phyloP scores from a whole-genome alignment of 179 eudicot species.

The Corrigiola litoralis region DNA sequence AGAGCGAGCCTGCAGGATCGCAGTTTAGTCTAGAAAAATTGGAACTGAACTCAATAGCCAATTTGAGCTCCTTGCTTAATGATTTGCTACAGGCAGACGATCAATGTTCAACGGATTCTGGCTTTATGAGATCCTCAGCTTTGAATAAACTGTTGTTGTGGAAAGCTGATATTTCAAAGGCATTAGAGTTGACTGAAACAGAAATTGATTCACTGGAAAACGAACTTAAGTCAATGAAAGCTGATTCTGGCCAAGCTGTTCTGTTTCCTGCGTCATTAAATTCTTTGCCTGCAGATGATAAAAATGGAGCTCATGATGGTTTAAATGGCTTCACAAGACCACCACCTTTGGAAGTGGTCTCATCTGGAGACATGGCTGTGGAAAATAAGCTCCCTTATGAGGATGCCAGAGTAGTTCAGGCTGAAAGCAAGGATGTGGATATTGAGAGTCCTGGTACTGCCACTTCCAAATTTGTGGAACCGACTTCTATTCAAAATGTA shows the following conservation, averaged over 20 bases:
- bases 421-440: slow-evolving; percentile 35
- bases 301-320: slow-evolving; percentile 32
- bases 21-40: slow-evolving; percentile 49
- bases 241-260: slow-evolving; percentile 27
- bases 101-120: slow-evolving; percentile 45
- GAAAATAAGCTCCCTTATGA: slow-evolving; percentile 23
- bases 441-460: slow-evolving; percentile 70
- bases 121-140: slow-evolving; percentile 50
- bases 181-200: slow-evolving; percentile 70
- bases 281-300: slow-evolving; percentile 29
- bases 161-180: slow-evolving; percentile 71
- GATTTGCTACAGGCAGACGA: slow-evolving; percentile 57
- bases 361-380: slow-evolving; percentile 30
- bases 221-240: slow-evolving; percentile 55
- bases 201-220: slow-evolving; percentile 87
- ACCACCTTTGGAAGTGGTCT: slow-evolving; percentile 34
- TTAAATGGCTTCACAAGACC: slow-evolving; percentile 30
- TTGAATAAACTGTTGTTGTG: slow-evolving; percentile 57
- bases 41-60: slow-evolving; percentile 36
- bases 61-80: slow-evolving; percentile 54
- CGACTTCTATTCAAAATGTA: slow-evolving; percentile 25
- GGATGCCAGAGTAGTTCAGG: slow-evolving; percentile 26
- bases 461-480: slow-evolving; percentile 51
- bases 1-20: slow-evolving; percentile 35
- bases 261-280: slow-evolving; percentile 39